Conservation (phyloP, 345 rosid genomes). For the Nasturtium officinale region DNA sequence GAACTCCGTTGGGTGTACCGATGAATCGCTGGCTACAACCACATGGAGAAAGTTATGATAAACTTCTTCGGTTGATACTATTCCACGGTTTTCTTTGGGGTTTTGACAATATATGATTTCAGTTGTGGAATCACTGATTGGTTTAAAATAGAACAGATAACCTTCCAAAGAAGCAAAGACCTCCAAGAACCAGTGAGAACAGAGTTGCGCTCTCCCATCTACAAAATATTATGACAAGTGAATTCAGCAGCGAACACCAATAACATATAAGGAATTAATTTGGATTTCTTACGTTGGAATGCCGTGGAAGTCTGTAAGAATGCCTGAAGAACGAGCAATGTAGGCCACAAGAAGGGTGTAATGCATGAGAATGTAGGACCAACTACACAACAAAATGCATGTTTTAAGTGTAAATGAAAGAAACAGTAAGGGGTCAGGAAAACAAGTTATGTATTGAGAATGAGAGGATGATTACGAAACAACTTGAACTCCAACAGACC, state of each 20-base stretch:
- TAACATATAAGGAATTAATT: constrained; percentile 19
- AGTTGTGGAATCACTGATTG: background rate
- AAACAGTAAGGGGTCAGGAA: background rate
- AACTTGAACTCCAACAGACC: constrained; percentile 81
- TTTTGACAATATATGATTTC: background rate
- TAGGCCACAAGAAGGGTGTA: constrained; percentile 90
- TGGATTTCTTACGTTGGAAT: constrained; percentile 65
- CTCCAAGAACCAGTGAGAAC: constrained; percentile 72
- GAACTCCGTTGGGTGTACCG: constrained; percentile 82
- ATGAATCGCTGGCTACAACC: constrained; percentile 80
- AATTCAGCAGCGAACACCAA: constrained; percentile 21
- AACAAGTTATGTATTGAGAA: constrained; percentile 20
- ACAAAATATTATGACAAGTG: constrained; percentile 44
- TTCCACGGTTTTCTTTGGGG: background rate
- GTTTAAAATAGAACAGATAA: constrained; percentile 26
- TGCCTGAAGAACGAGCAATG: constrained; percentile 94
- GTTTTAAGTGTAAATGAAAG: constrained; percentile 6
- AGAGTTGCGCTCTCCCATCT: constrained; percentile 92
- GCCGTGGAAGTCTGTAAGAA: constrained; percentile 70
- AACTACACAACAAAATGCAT: constrained; percentile 57
- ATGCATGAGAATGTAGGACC: constrained; percentile 91
- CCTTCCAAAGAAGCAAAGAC: constrained; percentile 95
- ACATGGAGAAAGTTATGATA: constrained; percentile 6
- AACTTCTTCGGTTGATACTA: constrained; percentile 13
- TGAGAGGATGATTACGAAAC: constrained; percentile 59